Base-by-base conservation (phyloP, 495 filamentous ascomycete genomes). In the Cercophora samala region DNA sequence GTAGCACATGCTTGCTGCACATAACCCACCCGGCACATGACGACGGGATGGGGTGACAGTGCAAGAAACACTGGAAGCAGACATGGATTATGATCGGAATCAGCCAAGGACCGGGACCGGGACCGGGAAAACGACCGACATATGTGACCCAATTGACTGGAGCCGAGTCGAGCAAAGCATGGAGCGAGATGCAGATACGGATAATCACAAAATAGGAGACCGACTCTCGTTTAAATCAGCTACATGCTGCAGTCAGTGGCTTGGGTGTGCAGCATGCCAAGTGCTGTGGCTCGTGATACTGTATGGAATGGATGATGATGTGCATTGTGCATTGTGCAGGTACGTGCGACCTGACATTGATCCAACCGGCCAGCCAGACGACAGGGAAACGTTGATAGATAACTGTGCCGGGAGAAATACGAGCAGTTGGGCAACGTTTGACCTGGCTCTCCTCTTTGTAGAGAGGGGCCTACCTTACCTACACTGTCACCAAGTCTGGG, bases 371-470 rank as follows among this genome's bases (percentile, higher is more conserved):
- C 37, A 46, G 37, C 37, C 37, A 46, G 37, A 17, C 15, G 2
- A 46, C 15, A 46, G 9, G 37, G 37, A 2, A n/a, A 11, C 8
- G 37, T 46, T 46, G 37, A 46, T 46, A 46, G 37, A 46, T 46
- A 46, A 46, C 2, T 46, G 37, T 46, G 37, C 37, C 2, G 37
- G 37, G 37, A 4, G 54, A 66, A 61, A 66, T 66, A 66, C 64
- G 64, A 66, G 64, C 64, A 51, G 64, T 66, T 54, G 64, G 60
- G 64, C 56, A 66, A 60, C 64, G 22, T 29, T 53, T 42, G 25
- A 19, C 15, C 26, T 46, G 5, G 5, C 5, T 37, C 60, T n/a
- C 13, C 18, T 18, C 19, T 62, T 46, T 8, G n/a, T 29, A 3
- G 26, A 25, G 18, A 62, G 19, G 29, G 37, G 11, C 37, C 37